Evolutionary conservation across 2,329 filamentous ascomycete genomes (phyloP).

Genomic region (Aspergillus jensenii): DNA sequence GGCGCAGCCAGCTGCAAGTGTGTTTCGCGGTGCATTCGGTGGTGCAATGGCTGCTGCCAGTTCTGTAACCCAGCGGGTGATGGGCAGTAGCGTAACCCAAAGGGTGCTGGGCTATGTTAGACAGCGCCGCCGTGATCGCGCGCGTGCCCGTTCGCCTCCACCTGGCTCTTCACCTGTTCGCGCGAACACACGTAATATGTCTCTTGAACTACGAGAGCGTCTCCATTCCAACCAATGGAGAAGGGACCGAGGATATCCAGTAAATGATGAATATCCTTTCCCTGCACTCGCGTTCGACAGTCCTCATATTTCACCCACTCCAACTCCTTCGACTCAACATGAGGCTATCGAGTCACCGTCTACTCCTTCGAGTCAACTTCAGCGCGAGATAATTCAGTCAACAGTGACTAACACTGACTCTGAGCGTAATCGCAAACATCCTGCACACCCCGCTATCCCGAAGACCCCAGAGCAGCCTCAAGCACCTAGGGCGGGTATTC

Average conservation of each 20-base stretch:
- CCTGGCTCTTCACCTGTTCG: constrained; percentile 13
- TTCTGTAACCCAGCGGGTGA: constrained; percentile 8
- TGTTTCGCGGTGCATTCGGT: constrained; percentile 19
- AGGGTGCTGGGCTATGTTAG: constrained; percentile 8
- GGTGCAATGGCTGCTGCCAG: constrained; percentile 12
- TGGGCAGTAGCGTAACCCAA: constrained; percentile 11
- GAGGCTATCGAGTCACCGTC: background rate
- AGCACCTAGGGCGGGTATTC: background rate
- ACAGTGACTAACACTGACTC: background rate
- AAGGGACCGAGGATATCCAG: constrained; percentile 13
- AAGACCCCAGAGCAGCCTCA: background rate
- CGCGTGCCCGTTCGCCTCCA: background rate
- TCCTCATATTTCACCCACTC: background rate
- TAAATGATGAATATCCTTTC: constrained; percentile 16
- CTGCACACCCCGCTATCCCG: background rate
- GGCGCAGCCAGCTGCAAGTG: constrained; percentile 5
- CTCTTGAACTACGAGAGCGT: constrained; percentile 16
- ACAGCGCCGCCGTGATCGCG: background rate
- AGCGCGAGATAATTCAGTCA: background rate
- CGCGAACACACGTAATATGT: constrained; percentile 13
- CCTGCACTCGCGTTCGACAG: constrained; percentile 15
- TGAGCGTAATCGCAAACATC: background rate
- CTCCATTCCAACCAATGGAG: constrained; percentile 15
- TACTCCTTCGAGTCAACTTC: too few species aligned
- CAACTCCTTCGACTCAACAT: background rate